Conservation (phyloP, 208 protist species). For the Leishmania tarentolae region DNA sequence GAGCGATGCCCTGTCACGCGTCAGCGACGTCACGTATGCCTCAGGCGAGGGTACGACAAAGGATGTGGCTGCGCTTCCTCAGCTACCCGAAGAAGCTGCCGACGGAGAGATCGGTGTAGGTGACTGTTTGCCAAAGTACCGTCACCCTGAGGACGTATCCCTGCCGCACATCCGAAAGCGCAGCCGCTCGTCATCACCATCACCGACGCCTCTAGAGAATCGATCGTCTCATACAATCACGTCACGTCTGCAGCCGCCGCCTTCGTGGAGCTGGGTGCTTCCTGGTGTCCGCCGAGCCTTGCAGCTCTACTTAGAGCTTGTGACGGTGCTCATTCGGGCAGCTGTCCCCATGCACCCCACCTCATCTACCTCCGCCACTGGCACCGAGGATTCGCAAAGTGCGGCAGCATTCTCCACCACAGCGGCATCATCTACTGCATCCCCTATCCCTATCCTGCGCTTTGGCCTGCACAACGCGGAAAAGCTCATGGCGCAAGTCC, state of each 20-base stretch:
- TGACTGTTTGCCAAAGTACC: too few species aligned
- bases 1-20: background rate
- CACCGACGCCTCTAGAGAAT: background rate
- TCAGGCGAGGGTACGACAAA: background rate
- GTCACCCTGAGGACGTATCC: background rate
- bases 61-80: background rate
- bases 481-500: slow-evolving; percentile 24
- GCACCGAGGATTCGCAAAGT: background rate
- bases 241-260: background rate
- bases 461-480: slow-evolving; percentile 25
- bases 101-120: background rate
- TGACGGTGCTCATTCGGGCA: slow-evolving; percentile 24
- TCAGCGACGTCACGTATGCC: background rate
- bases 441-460: slow-evolving; percentile 17
- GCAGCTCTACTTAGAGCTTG: slow-evolving; percentile 31
- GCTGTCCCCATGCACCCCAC: slow-evolving; percentile 14
- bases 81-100: background rate
- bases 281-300: slow-evolving; percentile 28
- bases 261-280: slow-evolving; percentile 28
- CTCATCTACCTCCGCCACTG: background rate
- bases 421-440: background rate
- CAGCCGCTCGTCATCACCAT: slow-evolving; percentile 1
- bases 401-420: background rate
- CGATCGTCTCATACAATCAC: background rate
- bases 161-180: background rate